Conservation (phyloP, 78 protist genomes). For the Bigelowiella natans region DNA sequence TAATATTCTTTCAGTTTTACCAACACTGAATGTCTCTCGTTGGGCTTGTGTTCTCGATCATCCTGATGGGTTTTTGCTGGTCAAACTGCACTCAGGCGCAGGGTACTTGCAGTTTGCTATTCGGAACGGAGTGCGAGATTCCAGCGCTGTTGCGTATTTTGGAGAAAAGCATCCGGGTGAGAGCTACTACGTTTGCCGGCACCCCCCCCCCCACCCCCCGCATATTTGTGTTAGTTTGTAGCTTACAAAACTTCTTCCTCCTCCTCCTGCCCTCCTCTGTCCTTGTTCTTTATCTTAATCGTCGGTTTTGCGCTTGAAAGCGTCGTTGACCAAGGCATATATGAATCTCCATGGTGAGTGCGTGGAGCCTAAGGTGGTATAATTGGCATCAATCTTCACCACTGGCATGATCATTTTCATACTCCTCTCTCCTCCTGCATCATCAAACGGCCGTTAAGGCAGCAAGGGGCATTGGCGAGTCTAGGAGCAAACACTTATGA, state of each 20-base stretch:
- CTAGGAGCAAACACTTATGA: no score
- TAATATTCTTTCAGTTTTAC: not conserved
- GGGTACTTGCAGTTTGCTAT: not conserved
- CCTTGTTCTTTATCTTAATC: no score
- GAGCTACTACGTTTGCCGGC: not conserved
- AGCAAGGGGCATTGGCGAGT: no score
- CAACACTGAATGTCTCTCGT: not conserved
- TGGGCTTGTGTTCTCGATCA: not conserved
- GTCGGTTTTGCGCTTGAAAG: no score
- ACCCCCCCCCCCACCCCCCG: not conserved
- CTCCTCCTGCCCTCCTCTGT: not conserved
- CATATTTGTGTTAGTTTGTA: not conserved
- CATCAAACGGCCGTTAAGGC: no score
- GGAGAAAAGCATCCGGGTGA: not conserved
- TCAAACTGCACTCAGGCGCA: not conserved
- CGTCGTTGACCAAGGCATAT: no score
- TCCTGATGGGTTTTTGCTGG: not conserved
- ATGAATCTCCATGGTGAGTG: no score
- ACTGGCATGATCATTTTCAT: no score
- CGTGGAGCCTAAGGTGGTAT: no score
- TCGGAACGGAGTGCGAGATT: not conserved
- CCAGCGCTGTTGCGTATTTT: not conserved
- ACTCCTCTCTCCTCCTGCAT: no score
- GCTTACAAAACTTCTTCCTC: not conserved
- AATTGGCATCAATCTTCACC: no score